Percentiles rank a stretch among this genome's conserved stretches.
phyloP scores from a whole-genome alignment of 192 early-diverging fungal species.

The Coemansia nantahalensis region DNA sequence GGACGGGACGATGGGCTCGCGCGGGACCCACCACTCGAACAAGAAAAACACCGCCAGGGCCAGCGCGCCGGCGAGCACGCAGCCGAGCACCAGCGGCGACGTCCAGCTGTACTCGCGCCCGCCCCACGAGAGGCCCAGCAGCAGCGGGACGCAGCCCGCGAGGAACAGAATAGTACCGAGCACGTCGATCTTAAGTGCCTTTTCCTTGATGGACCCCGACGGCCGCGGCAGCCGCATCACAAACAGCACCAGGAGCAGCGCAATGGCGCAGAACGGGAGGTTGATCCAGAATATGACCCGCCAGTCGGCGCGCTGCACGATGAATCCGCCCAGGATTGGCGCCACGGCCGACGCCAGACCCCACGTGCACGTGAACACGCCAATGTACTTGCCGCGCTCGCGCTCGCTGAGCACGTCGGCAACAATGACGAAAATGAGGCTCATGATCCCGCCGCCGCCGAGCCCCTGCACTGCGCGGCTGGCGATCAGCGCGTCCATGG shows the following conservation, averaged over 20 bases:
- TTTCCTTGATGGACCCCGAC: slow-evolving; percentile 53
- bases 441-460: slow-evolving; percentile 76
- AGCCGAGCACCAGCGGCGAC: slow-evolving; percentile 57
- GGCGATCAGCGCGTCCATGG: slow-evolving; percentile 66
- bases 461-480: slow-evolving; percentile 79
- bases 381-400: slow-evolving; percentile 85
- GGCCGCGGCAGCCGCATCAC: slow-evolving; percentile 61
- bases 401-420: slow-evolving; percentile 82
- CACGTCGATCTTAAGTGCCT: slow-evolving; percentile 63
- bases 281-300: slow-evolving; percentile 81
- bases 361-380: slow-evolving; percentile 77
- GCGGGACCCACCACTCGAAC: slow-evolving; percentile 65
- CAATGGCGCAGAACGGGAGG: slow-evolving; percentile 72
- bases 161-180: slow-evolving; percentile 52
- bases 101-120: slow-evolving; percentile 65
- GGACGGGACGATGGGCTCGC: slow-evolving; percentile 47
- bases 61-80: slow-evolving; percentile 51
- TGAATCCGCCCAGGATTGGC: slow-evolving; percentile 81
- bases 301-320: slow-evolving; percentile 69
- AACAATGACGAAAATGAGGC: slow-evolving; percentile 77
- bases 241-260: slow-evolving; percentile 56
- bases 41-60: slow-evolving; percentile 57
- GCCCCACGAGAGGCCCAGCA: slow-evolving; percentile 64
- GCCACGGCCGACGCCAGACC: slow-evolving; percentile 76
- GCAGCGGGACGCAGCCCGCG: slow-evolving; percentile 45